Percentiles rank a stretch among this genome's conserved stretches.
These are phyloP conservation scores for Irpex sp. DNA, from an alignment of 1,284 basidiomycete species.

Conservation along the genomic window DNA sequence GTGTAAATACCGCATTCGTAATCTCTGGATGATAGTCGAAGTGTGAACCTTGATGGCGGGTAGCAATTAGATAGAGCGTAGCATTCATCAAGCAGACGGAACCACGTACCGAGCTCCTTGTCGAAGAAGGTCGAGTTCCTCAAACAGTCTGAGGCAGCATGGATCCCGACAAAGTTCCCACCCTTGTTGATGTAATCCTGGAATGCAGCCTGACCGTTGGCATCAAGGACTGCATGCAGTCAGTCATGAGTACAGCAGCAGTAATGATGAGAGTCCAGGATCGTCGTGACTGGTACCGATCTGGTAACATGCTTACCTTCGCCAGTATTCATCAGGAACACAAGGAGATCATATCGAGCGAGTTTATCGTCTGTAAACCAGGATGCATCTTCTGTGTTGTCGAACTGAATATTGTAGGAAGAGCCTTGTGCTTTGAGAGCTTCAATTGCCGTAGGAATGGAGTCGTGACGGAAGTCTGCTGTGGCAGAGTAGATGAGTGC, in stretches of 20 bases:
- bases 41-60: constrained; percentile 43
- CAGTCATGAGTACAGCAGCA: neutral
- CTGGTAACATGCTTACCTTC: constrained; percentile 34
- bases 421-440: constrained; percentile 47
- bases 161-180: constrained; percentile 69
- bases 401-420: constrained; percentile 50
- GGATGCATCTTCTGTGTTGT: constrained; percentile 60
- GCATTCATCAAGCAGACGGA: neutral
- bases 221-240: constrained; percentile 52
- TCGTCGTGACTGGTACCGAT: constrained; percentile 11
- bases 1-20: constrained; percentile 47
- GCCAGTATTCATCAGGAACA: constrained; percentile 76
- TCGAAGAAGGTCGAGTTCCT: constrained; percentile 65
- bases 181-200: constrained; percentile 65
- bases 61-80: neutral
- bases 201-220: constrained; percentile 56
- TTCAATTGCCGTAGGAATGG: constrained; percentile 67
- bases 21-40: constrained; percentile 77
- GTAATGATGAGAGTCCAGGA: neutral
- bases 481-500: constrained; percentile 55
- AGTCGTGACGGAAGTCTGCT: constrained; percentile 63
- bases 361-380: constrained; percentile 58
- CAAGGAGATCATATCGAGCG: constrained; percentile 56
- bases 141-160: constrained; percentile 68
- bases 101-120: constrained; percentile 38